Conservation (phyloP, 2,329 filamentous ascomycete genomes). For the Neurospora crassa region DNA sequence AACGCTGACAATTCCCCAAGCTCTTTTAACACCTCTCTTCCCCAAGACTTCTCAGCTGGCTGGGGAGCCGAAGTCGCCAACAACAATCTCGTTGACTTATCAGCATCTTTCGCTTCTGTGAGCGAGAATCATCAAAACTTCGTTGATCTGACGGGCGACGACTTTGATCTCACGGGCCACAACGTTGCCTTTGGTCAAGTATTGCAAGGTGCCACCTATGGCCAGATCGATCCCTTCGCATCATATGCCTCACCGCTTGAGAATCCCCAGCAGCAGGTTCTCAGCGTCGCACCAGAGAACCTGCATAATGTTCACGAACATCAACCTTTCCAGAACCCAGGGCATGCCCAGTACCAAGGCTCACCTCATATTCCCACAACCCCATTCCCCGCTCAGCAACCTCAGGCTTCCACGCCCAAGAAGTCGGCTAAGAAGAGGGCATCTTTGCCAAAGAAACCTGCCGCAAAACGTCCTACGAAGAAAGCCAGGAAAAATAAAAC, state of each 20-base stretch:
- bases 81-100: not conserved
- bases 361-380: not conserved
- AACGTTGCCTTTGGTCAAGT: not conserved
- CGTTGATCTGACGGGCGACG: not conserved
- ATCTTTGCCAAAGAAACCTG: not conserved
- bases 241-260: not conserved
- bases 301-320: not conserved
- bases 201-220: not conserved
- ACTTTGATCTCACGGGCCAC: not conserved
- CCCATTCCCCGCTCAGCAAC: not conserved
- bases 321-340: not conserved
- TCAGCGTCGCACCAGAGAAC: not conserved
- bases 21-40: not conserved
- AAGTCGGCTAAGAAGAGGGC: not conserved
- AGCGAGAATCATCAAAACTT: not conserved
- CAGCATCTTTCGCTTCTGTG: not conserved
- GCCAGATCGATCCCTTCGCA: not conserved
- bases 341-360: not conserved
- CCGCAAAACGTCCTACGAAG: not conserved
- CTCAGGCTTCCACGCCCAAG: not conserved
- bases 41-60: not conserved
- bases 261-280: not conserved
- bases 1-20: too few relatives aligned
- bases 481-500: not conserved
- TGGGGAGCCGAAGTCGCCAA: not conserved